These are phyloP conservation scores for Sporobolomyces pararoseus DNA, from an alignment of 768 basidiomycete species.

Conservation along the genomic window DNA sequence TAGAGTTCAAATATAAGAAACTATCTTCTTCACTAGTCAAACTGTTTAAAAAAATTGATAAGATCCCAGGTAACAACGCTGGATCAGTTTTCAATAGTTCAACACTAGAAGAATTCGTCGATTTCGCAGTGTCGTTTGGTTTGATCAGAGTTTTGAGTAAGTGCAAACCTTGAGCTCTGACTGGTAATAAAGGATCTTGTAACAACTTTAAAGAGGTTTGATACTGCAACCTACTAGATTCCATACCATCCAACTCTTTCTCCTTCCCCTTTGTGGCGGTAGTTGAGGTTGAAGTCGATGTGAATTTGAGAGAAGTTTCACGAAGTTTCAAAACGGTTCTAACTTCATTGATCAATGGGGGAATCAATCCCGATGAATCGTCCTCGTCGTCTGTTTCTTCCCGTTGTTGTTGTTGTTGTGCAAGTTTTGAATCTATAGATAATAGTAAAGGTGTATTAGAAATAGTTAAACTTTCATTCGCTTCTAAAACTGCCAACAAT, in stretches of 20 bases:
- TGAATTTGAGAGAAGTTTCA: conserved; percentile 57
- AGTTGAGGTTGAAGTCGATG: conserved; percentile 45
- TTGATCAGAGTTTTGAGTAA: conserved; percentile 71
- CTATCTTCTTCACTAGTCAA: conserved; percentile 89
- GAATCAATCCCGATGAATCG: conserved; percentile 56
- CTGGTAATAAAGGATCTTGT: conserved; percentile 86
- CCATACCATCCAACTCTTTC: conserved; percentile 48
- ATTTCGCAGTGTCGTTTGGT: conserved; percentile 30
- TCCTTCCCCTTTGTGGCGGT: conserved; percentile 38
- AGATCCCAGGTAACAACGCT: conserved; percentile 72
- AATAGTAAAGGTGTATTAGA: conserved; percentile 62
- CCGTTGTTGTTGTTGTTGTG: conserved; percentile 52
- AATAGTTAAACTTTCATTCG: conserved; percentile 43
- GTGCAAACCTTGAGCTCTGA: conserved; percentile 85
- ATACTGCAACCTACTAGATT: conserved; percentile 62
- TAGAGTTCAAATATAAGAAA: conserved; percentile 88
- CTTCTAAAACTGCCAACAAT: conserved; percentile 76
- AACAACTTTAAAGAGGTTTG: conserved; percentile 81
- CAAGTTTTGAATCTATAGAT: conserved; percentile 66
- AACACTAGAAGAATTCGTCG: conserved; percentile 27
- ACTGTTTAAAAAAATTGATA: conserved; percentile 78
- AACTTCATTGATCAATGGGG: conserved; percentile 69
- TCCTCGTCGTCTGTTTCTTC: too few relatives aligned
- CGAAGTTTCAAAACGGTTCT: conserved; percentile 78
- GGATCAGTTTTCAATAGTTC: conserved; percentile 51